Base-by-base conservation (phyloP, 805 yeast species). In the Phaffomyces opuntiae region DNA sequence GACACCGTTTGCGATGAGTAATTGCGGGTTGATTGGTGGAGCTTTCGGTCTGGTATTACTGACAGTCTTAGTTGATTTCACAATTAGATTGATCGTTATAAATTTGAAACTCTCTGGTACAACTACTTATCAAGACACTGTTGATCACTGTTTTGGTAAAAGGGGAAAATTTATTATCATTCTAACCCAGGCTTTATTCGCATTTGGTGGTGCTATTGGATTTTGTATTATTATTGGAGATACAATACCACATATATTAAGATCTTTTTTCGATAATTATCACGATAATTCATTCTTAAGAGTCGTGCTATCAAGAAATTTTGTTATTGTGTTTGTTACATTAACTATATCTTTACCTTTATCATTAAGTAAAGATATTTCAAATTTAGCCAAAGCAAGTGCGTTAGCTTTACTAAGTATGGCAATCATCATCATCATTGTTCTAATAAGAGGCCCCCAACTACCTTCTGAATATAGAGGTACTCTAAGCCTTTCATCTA, bases 161-260 rank as follows among this genome's bases (percentile, higher is more conserved):
- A 49, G 67, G 17, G 98, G 98, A 0, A 78, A 81, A 48, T 60
- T 81, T 4, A 54, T 81, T 8, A 79, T 90, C 29, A 70, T 90
- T 25, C 54, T 83, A 3, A 78, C 95, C 0, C 95, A 90, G 60
- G 89, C 93, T 2, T 68, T 87, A 5, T 90, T 90, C 70, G 97
- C 98, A 1, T 81, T 87, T 57, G 97, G 98, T 25, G 98, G 98
- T 0, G 80, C 88, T 49, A 81, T 88, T 72, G 97, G 96, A 2
- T 91, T 88, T 64, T 86, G 96, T 49, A 90, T 90, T 43, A 91
- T 90, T 53, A 88, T 90, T 31, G 98, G 98, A 19, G 98, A 90
- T 58, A 86, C 96, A 0, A 81, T 91, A 33, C 97, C 98, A 0
- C 96, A 88, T 62, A 96, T 90, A 5, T 62, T 91, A 40, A 68